These are phyloP conservation scores for Thecaphora frezii DNA, from an alignment of 1,284 basidiomycete species.

Conservation along the genomic window DNA sequence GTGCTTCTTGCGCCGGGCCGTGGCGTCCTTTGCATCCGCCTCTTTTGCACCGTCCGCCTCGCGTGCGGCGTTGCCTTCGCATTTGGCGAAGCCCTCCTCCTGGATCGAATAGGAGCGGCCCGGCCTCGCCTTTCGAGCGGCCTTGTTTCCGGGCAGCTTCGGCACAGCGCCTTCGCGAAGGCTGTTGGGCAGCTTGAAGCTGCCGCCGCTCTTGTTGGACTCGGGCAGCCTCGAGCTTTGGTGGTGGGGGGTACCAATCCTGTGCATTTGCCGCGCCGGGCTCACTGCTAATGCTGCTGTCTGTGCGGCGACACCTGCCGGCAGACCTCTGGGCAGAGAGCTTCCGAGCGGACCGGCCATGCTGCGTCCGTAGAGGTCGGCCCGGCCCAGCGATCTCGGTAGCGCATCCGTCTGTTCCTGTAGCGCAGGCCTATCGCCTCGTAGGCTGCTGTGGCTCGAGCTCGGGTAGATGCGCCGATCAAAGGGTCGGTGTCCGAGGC, in stretches of 20 bases:
- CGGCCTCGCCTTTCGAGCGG: background rate
- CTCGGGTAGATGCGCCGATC: constrained; percentile 23
- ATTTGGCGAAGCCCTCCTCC: no score
- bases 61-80: no score
- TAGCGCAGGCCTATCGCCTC: constrained; percentile 15
- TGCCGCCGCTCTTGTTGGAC: constrained; percentile 28
- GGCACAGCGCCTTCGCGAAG: constrained; percentile 4
- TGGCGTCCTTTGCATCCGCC: background rate
- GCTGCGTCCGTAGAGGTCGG: background rate
- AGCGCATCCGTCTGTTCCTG: constrained; percentile 1
- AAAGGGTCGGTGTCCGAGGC: constrained; percentile 3
- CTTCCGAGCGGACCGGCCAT: constrained; percentile 8
- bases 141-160: background rate
- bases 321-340: constrained; percentile 25
- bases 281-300: background rate
- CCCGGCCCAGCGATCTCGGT: background rate
- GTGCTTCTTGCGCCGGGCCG: no score
- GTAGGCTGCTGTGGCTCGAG: constrained; percentile 30
- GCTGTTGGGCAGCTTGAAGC: constrained; percentile 25
- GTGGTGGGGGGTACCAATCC: constrained; percentile 16
- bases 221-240: constrained; percentile 14
- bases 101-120: background rate
- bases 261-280: background rate
- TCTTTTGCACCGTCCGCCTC: background rate
- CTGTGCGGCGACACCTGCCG: background rate